Base-by-base conservation (phyloP, 2,329 filamentous ascomycete species). In the Karstenula rhodostoma region DNA sequence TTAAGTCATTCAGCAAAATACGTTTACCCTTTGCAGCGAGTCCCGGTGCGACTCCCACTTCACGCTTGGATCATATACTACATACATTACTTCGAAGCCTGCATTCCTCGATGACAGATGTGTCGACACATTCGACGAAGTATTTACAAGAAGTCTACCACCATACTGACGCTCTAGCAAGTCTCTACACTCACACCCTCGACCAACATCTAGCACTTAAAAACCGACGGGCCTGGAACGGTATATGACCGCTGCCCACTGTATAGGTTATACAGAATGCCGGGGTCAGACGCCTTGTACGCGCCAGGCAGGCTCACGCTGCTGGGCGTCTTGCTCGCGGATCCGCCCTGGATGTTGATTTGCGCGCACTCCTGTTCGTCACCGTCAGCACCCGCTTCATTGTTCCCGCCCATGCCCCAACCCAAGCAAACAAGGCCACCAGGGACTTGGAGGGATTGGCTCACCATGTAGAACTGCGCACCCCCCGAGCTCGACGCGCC, bases 191-290 rank as follows among this genome's bases (percentile, higher is more conserved):
- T n/a, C 44, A 13, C 44, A 6, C 48, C 48, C 17, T n/a, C 29
- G 12, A 17, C 32, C 25, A 4, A 5, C 40, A 29, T 27, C 67
- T 76, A 85, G 70, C 84, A 86, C 42, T 72, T 80, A 63, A 86
- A 84, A 4, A 85, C 73, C 1, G 77, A 70, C 37, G 84, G 84
- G 0, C 84, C 84, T 0, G 84, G 84, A 19, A 83, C 77, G 2
- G 74, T 82, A 58, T 86, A 85, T 12, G 75, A 73, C 66, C 70
- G 68, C 53, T 66, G 61, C 3, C 66, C 70, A 9, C 53, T 66
- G 48, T 76, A 76, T 35, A 77, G 43, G 19, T 73, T 76, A 40
- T 69, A 68, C 59, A 74, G 25, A 40, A 77, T 75, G 2, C 75
- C 75, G 1, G 67, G 59, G 44, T 77, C 74, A 9, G 56, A 66